phyloP scores from a whole-genome alignment of 257 asterid genomes.

The Solanum megistacrolobum region DNA sequence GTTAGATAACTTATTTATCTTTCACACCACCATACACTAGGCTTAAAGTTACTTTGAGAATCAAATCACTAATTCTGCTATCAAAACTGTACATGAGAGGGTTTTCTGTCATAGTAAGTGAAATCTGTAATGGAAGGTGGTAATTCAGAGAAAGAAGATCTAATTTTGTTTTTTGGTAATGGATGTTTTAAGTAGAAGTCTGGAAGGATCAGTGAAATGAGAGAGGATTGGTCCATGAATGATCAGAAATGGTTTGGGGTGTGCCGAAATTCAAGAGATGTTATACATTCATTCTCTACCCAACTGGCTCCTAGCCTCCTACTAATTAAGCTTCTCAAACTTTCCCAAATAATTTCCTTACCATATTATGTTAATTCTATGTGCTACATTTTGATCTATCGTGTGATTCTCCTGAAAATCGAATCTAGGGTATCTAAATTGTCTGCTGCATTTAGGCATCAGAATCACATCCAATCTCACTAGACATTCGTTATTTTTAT shows the following conservation, averaged over 20 bases:
- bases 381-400: not conserved
- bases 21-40: not conserved
- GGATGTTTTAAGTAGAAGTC: not conserved
- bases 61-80: not conserved
- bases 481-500: not conserved
- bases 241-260: not conserved
- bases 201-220: not conserved
- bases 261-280: not conserved
- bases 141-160: not conserved
- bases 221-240: not conserved
- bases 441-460: not conserved
- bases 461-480: not conserved
- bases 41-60: not conserved
- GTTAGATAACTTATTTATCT: not conserved
- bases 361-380: not conserved
- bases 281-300: not conserved
- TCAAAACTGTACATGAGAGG: not conserved
- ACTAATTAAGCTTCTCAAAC: not conserved
- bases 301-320: not conserved
- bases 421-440: not conserved
- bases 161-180: not conserved
- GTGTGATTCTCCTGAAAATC: not conserved
- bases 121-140: not conserved
- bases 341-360: not conserved
- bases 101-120: not conserved